These are phyloP conservation scores for Euphorbia tirucalli DNA, from an alignment of 345 rosid genomes.

Conservation along the genomic window DNA sequence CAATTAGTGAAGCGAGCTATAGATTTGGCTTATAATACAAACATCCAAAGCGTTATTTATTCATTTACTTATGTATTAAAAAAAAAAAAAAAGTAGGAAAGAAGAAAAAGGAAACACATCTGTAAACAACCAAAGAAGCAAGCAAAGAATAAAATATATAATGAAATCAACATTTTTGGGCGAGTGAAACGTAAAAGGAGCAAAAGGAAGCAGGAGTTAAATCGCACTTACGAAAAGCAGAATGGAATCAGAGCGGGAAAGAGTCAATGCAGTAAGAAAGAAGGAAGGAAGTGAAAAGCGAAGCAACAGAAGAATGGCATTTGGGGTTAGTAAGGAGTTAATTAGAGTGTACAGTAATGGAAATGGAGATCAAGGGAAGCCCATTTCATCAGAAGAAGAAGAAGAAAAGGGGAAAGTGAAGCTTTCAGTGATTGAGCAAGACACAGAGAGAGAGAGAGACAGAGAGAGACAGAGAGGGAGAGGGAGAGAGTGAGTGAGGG, in stretches of 20 bases:
- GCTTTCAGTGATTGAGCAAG: slow-evolving; percentile 4
- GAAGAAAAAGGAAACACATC: slow-evolving; percentile 5
- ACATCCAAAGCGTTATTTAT: not conserved
- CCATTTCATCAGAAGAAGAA: not conserved
- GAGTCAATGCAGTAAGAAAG: slow-evolving; percentile 8
- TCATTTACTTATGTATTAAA: not conserved
- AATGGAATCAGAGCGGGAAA: not conserved
- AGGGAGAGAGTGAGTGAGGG: slow-evolving; percentile 11
- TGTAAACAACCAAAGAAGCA: not conserved
- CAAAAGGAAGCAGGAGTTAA: not conserved
- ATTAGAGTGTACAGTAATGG: not conserved
- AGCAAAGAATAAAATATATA: slow-evolving; percentile 1
- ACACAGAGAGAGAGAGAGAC: not conserved
- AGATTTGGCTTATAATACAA: not conserved
- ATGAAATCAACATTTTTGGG: not conserved
- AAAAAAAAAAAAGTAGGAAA: not conserved
- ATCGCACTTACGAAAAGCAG: not conserved
- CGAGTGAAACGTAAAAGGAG: not conserved
- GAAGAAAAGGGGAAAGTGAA: slow-evolving; percentile 13
- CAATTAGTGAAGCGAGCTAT: not conserved
- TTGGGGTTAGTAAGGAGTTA: not conserved
- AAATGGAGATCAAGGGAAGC: slow-evolving; percentile 20
- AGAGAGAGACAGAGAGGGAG: slow-evolving; percentile 16
- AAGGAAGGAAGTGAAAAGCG: not conserved
- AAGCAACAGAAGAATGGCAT: not conserved